Base-by-base conservation (phyloP, 345 rosid species). In the Salix caprea region DNA sequence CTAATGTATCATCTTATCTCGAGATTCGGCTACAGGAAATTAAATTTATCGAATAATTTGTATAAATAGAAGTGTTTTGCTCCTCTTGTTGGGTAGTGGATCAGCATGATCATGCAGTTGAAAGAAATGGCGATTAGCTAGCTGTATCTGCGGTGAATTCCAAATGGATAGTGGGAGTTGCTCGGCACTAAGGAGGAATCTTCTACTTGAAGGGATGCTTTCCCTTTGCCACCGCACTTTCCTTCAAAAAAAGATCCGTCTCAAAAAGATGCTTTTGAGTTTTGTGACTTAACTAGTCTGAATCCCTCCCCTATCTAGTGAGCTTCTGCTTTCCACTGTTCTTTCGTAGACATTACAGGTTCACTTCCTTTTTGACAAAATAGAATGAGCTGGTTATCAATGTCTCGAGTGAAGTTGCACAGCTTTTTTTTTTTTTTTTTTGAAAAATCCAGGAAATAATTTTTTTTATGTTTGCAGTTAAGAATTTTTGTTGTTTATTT, bases 111-210 rank as follows among this genome's bases (percentile, higher is more conserved):
- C 50, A 46, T 46, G 4, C 4, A 46, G 28, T 1, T 56, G 62
- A 6, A 56, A n/a, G 23, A 23, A n/a, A 56, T 56, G 11, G 13
- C 28, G 8, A n/a, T 4, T n/a, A n/a, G 28, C 13, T 3, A n/a
- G 12, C 14, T n/a, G 62, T 56, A 56, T 0, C 4, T 10, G 0
- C 19, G 0, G 58, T 52, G 19, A 18, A 52, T 19, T 52, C 58
- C n/a, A 19, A 52, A 52, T 56, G 62, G 28, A 56, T 1, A 1
- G 28, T 3, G 62, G 62, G 62, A 70, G 46, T 11, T 8, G 50
- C 44, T 50, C 7, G 50, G 40, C 39, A 61, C 36, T 2, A 24
- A 56, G 71, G 61, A 69, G 86, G 82, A 84, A 80, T 48, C 67
- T 75, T 75, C 81, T 14, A 56, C 32, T 37, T 56, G 36, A 67